phyloP scores from a whole-genome alignment of 2,329 filamentous ascomycete species.

The Ophiobolus disseminans region DNA sequence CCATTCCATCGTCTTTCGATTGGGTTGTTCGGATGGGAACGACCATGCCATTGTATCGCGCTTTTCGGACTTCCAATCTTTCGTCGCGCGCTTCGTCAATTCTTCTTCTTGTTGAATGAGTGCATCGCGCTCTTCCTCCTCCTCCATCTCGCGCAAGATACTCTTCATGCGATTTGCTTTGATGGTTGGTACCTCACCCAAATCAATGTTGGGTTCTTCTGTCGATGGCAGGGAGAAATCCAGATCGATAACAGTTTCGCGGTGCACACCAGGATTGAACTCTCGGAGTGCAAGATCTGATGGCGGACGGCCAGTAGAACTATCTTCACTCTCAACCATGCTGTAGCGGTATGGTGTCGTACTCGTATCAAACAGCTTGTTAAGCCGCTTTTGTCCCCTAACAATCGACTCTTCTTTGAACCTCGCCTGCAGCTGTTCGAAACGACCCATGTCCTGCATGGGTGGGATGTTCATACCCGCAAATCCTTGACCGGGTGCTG shows the following conservation, averaged over 20 bases:
- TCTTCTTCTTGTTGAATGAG: slow-evolving; percentile 36
- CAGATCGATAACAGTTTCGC: slow-evolving; percentile 64
- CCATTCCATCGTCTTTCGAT: slow-evolving; percentile 62
- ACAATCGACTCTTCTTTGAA: slow-evolving; percentile 65
- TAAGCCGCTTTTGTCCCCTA: slow-evolving; percentile 63
- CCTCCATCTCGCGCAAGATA: slow-evolving; percentile 52
- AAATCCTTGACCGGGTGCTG: slow-evolving; percentile 34
- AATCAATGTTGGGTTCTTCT: slow-evolving; percentile 50
- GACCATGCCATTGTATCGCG: slow-evolving; percentile 34
- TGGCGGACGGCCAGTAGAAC: slow-evolving; percentile 50
- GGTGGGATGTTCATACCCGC: slow-evolving; percentile 49
- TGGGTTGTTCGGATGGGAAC: slow-evolving; percentile 25
- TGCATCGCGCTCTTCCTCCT: slow-evolving; percentile 46
- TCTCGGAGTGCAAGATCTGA: slow-evolving; percentile 64
- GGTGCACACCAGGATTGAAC: slow-evolving; percentile 51
- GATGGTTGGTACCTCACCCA: slow-evolving; percentile 62
- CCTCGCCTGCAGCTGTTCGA: slow-evolving; percentile 53
- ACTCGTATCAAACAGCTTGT: slow-evolving; percentile 64
- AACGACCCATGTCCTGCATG: slow-evolving; percentile 38
- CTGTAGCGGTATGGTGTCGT: slow-evolving; percentile 66
- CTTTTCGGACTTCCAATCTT: slow-evolving; percentile 58
- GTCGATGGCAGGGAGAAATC: slow-evolving; percentile 57
- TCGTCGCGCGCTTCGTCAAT: slow-evolving; percentile 51
- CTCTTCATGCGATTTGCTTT: slow-evolving; percentile 62
- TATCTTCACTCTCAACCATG: slow-evolving; percentile 56